These are phyloP conservation scores for Termitomyces sp. DNA, from an alignment of 768 basidiomycete species.

Conservation along the genomic window DNA sequence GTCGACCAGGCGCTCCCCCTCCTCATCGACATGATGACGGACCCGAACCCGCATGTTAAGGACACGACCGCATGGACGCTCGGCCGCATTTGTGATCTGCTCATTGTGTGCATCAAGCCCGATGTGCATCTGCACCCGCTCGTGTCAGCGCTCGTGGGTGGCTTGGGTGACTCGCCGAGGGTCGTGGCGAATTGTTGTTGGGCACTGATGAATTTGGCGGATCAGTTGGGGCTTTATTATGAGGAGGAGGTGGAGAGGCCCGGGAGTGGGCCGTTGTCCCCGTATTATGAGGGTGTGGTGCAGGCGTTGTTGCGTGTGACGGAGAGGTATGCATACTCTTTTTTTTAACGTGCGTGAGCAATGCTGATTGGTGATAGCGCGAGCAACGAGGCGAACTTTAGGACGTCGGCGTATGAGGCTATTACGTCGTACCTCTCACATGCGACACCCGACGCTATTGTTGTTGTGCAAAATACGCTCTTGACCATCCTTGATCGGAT, in stretches of 20 bases:
- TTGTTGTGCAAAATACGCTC: constrained; percentile 78
- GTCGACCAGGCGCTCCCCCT: constrained; percentile 93
- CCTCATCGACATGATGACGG: constrained; percentile 93
- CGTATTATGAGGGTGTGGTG: constrained; percentile 87
- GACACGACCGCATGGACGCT: constrained; percentile 99
- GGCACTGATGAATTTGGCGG: constrained; percentile 93
- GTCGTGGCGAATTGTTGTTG: constrained; percentile 95
- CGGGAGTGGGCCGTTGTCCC: constrained; percentile 63
- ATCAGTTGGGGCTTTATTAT: constrained; percentile 71
- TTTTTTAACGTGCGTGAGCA: neutral
- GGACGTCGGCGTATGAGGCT: constrained; percentile 95
- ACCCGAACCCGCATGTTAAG: constrained; percentile 81
- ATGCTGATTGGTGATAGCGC: constrained; percentile 39
- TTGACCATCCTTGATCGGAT: constrained; percentile 84
- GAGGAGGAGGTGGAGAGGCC: constrained; percentile 58
- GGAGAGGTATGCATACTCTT: constrained; percentile 57
- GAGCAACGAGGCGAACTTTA: constrained; percentile 86
- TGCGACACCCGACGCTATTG: constrained; percentile 73
- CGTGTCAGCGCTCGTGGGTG: constrained; percentile 76
- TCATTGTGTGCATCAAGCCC: constrained; percentile 83
- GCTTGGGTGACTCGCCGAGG: constrained; percentile 75
- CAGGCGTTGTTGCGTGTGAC: constrained; percentile 82
- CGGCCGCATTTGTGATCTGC: constrained; percentile 88
- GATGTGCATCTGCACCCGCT: constrained; percentile 85
- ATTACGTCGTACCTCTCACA: constrained; percentile 85